Evolutionary conservation across 305 asterid species (phyloP).

Genomic region (Fraxinus ornus): DNA sequence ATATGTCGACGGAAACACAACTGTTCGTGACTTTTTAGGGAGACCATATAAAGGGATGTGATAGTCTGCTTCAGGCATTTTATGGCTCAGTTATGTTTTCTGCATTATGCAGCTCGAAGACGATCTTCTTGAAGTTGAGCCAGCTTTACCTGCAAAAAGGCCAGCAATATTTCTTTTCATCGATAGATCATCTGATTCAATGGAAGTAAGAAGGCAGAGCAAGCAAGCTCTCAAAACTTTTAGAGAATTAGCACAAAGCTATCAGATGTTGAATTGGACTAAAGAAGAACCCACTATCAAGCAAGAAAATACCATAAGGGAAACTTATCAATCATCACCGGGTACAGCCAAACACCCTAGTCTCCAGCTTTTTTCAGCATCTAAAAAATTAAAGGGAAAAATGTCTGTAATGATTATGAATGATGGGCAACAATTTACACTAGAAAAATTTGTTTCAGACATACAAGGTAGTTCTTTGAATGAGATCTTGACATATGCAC

Average conservation of each 20-base stretch:
- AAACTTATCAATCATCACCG: slow-evolving; percentile 35
- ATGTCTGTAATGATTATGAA: slow-evolving; percentile 59
- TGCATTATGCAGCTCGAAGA: slow-evolving; percentile 62
- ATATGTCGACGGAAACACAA: background rate
- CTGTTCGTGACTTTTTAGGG: background rate
- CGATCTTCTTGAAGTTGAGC: slow-evolving; percentile 51
- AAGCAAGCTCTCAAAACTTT: slow-evolving; percentile 67
- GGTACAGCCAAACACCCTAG: slow-evolving; percentile 47
- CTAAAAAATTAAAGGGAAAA: slow-evolving; percentile 59
- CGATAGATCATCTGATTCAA: slow-evolving; percentile 74
- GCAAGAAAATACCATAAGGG: slow-evolving; percentile 33
- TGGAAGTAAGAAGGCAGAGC: slow-evolving; percentile 59
- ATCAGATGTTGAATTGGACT: slow-evolving; percentile 40
- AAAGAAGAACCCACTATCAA: slow-evolving; percentile 36
- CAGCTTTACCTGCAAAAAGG: slow-evolving; percentile 59
- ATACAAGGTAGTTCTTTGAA: slow-evolving; percentile 74
- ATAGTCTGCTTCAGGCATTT: background rate
- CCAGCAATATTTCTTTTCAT: slow-evolving; percentile 80
- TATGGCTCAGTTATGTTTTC: slow-evolving; percentile 21
- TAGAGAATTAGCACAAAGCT: slow-evolving; percentile 63
- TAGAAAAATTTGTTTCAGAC: slow-evolving; percentile 62
- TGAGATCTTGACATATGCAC: slow-evolving; percentile 68
- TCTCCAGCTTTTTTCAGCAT: slow-evolving; percentile 44
- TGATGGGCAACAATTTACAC: slow-evolving; percentile 64
- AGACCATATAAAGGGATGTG: background rate